Evolutionary conservation across 495 filamentous ascomycete species (phyloP).

Genomic region (Cercophora sp.): DNA sequence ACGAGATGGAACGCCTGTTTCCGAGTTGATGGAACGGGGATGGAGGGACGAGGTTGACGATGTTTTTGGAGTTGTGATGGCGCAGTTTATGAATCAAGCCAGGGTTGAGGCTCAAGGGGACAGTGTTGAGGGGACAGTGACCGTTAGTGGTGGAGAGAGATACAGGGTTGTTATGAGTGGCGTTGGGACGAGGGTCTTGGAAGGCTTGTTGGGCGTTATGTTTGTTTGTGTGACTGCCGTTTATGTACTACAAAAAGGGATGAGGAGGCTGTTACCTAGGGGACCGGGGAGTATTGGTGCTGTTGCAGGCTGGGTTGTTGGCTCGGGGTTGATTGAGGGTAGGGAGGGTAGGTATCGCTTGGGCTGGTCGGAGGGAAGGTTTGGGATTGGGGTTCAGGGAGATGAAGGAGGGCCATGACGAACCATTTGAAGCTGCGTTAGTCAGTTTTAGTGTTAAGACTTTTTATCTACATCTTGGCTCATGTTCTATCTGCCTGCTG

Average conservation of each 20-base stretch:
- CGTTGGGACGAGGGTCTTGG: neutral
- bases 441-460: no score
- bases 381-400: no score
- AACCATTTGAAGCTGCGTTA: no score
- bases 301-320: neutral
- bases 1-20: neutral
- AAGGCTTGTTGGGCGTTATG: neutral
- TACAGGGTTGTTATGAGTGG: neutral
- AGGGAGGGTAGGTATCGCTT: no score
- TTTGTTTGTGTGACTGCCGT: neutral
- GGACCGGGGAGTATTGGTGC: neutral
- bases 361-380: no score
- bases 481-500: no score
- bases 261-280: neutral
- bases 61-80: no score
- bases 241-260: neutral
- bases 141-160: neutral
- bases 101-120: neutral
- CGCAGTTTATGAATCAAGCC: no score
- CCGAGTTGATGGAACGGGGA: no score
- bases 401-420: no score
- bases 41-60: no score
- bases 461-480: no score
- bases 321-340: conserved; percentile 1
- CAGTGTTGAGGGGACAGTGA: neutral